Base-by-base conservation (phyloP, 1,284 basidiomycete species). In the Anthracocystis panici-leucophaei region DNA sequence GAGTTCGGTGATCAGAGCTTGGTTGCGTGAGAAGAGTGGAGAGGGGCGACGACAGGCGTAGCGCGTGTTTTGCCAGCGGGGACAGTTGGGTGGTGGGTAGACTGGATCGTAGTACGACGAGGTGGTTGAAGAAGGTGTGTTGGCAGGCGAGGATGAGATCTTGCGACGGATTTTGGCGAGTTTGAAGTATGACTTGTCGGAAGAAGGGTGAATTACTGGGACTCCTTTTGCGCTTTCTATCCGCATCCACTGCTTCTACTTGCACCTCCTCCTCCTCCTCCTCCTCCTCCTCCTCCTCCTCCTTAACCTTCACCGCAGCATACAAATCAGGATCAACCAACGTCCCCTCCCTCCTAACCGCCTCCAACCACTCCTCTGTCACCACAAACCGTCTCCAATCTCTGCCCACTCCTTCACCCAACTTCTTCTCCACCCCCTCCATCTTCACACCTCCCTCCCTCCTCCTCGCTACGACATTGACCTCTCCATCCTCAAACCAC, bases 1-100 rank as follows among this genome's bases (percentile, higher is more conserved):
- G n/a, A 84, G 77, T 64, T 77, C 69, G 27, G 74, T 56, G 23
- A 84, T 76, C 6, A 84, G 62, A 2, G 57, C 21, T 50, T 84
- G 82, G 51, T 84, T 84, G 45, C 57, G 51, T 23, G 54, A 75
- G 54, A 68, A 12, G n/a, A 82, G 66, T 5, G 81, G 81, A 2
- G 79, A 75, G 6, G 81, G 81, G 18, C 81, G 66, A 20, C 70
- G 57, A 57, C 79, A 81, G 9, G 79, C 75, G 58, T 60, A 81
- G 5, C 71, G 58, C 0, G 70, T 69, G 46, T 81, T 81, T 40
- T 54, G 35, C 65, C 70, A 80, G 1, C 42, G 67, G 0, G 70
- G 75, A 23, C 49, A 56, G 38, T 6, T 2, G 41, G 58, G 14
- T 1, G 69, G 52, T 16, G 56, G 64, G 21, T 33, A 35, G 53